phyloP scores from a whole-genome alignment of 345 rosid species.

The Citrus mangshanensis region DNA sequence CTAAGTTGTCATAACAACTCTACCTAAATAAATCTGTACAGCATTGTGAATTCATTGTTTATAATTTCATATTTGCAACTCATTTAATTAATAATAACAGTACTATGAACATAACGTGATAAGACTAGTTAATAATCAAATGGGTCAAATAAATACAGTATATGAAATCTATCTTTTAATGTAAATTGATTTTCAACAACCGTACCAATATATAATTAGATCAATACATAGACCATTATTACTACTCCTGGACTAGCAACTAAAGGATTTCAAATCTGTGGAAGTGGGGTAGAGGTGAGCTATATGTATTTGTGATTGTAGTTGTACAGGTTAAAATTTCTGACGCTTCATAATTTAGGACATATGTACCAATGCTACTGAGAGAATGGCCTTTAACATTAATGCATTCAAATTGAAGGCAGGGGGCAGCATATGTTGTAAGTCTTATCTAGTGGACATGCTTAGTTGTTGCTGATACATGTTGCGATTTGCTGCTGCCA shows the following conservation, averaged over 20 bases:
- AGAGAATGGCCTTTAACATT: neutral
- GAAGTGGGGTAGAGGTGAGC: neutral
- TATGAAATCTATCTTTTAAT: neutral
- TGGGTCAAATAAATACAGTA: neutral
- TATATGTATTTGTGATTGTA: neutral
- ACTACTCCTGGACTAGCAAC: neutral
- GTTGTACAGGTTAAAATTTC: neutral
- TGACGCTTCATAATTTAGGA: neutral
- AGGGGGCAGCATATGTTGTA: neutral
- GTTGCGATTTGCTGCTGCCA: neutral
- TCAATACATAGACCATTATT: neutral
- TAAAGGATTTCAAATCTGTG: neutral
- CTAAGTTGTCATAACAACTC: neutral
- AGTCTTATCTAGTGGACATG: neutral
- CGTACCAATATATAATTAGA: neutral
- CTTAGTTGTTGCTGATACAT: constrained; percentile 7
- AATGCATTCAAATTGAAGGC: neutral
- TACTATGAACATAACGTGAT: neutral
- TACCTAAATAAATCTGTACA: neutral
- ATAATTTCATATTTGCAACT: neutral
- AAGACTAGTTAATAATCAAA: neutral
- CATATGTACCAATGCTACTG: neutral
- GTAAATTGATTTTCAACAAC: too few relatives aligned
- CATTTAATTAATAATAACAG: neutral
- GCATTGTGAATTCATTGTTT: neutral